Evolutionary conservation across 768 basidiomycete species (phyloP).

Genomic region (Macrolepiota albuminosa): DNA sequence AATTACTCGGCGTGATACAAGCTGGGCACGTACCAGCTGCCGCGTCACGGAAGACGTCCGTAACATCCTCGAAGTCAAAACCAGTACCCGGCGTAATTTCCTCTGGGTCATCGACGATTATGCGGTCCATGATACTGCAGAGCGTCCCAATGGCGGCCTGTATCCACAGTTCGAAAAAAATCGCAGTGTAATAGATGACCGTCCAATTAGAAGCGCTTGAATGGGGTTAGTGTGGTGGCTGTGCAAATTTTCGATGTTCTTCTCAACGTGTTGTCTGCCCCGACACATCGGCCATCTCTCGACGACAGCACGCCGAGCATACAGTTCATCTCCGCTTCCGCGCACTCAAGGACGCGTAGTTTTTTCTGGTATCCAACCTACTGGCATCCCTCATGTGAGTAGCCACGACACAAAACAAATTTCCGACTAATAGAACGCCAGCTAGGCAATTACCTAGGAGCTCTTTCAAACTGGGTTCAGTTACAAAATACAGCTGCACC

Average conservation of each 20-base stretch:
- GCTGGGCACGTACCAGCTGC: slow-evolving; percentile 45
- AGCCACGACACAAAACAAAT: neutral
- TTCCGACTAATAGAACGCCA: slow-evolving; percentile 26
- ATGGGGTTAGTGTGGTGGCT: slow-evolving; percentile 15
- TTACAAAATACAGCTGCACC: slow-evolving; percentile 59
- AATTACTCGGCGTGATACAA: neutral
- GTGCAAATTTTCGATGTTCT: slow-evolving; percentile 17
- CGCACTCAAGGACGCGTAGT: slow-evolving; percentile 35
- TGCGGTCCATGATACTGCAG: slow-evolving; percentile 7
- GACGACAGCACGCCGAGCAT: slow-evolving; percentile 16
- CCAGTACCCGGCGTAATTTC: slow-evolving; percentile 47
- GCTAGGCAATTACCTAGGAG: slow-evolving; percentile 94
- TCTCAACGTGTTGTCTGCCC: slow-evolving; percentile 15
- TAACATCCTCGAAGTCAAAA: slow-evolving; percentile 61
- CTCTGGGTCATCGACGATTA: slow-evolving; percentile 14
- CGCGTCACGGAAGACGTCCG: slow-evolving; percentile 53
- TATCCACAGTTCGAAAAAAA: neutral
- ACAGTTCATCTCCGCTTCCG: slow-evolving; percentile 8
- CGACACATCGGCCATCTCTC: slow-evolving; percentile 11
- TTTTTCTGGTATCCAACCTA: slow-evolving; percentile 93
- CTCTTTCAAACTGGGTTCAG: slow-evolving; percentile 83
- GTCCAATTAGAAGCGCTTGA: neutral
- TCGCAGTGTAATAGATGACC: neutral
- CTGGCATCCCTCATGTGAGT: slow-evolving; percentile 83
- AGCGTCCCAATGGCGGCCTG: neutral